Conservation (phyloP, 2,329 filamentous ascomycete species). For the Epichloe brachyelytri region DNA sequence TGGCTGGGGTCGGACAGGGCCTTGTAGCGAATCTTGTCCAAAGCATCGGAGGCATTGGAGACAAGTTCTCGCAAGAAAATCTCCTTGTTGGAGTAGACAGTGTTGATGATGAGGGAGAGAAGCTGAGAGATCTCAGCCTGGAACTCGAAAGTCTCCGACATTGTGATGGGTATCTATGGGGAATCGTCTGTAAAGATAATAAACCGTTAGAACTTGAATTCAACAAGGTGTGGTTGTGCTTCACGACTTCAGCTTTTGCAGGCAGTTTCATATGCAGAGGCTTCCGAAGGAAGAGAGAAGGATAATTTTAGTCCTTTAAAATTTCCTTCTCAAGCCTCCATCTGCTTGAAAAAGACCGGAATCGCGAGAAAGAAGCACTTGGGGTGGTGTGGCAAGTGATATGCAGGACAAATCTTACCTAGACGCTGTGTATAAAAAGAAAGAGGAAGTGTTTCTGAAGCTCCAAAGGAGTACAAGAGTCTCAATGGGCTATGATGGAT, state of each 20-base stretch:
- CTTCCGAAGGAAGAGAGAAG: not conserved
- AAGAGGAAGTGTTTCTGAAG: constrained; percentile 5
- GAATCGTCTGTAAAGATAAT: constrained; percentile 9
- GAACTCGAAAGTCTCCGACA: constrained; percentile 99
- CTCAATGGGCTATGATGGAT: constrained; percentile 10
- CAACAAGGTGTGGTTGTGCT: not conserved
- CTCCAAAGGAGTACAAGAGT: constrained; percentile 8
- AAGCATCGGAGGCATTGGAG: constrained; percentile 96
- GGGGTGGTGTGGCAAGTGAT: not conserved
- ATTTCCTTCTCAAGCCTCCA: not conserved
- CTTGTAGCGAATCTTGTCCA: constrained; percentile 99
- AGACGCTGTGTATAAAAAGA: constrained; percentile 9
- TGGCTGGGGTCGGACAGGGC: constrained; percentile 92
- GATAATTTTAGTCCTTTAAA: not conserved
- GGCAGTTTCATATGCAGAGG: not conserved
- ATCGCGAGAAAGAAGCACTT: not conserved
- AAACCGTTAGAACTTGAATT: not conserved
- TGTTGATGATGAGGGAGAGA: constrained; percentile 99
- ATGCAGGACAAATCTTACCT: constrained; percentile 9
- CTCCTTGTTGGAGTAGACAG: constrained; percentile 99
- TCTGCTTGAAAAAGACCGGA: not conserved
- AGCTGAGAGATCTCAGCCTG: constrained; percentile 99
- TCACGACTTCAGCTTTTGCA: not conserved
- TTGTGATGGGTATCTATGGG: constrained; percentile 41
- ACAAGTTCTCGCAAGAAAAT: constrained; percentile 98